Conservation (phyloP, 192 early-diverging fungal species). For the Backusella psychrophila region DNA sequence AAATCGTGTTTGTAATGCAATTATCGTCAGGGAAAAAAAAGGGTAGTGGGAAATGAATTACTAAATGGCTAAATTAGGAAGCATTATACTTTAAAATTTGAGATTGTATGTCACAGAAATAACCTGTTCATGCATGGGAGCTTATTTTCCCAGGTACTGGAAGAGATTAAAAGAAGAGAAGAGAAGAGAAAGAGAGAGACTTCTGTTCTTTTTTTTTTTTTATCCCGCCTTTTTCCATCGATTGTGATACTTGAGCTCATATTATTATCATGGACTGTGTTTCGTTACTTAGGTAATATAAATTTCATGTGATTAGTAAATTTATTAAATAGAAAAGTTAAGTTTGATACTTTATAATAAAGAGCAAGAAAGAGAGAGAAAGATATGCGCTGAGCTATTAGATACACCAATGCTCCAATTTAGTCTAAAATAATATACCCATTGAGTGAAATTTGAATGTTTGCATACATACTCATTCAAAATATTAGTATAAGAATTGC, state of each 20-base stretch:
- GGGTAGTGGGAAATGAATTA: neutral
- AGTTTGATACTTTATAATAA: neutral
- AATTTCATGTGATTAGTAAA: neutral
- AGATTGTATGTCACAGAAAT: neutral
- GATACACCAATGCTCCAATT: neutral
- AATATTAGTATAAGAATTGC: neutral
- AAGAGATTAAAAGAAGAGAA: neutral
- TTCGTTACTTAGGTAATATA: neutral
- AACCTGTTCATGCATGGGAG: neutral
- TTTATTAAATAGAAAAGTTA: neutral
- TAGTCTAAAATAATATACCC: neutral
- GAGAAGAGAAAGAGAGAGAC: neutral
- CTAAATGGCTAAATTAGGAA: neutral
- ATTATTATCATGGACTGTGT: neutral
- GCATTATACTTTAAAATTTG: neutral
- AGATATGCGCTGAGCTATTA: neutral
- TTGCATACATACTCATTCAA: neutral
- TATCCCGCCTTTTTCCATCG: neutral
- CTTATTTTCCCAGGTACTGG: neutral
- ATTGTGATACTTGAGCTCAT: neutral
- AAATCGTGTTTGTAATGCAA: neutral
- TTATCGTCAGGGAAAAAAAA: neutral
- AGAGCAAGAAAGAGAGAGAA: neutral
- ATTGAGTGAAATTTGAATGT: neutral
- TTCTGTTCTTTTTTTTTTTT: neutral